phyloP scores from a whole-genome alignment of 1,284 basidiomycete species.

The Ustilago curta region DNA sequence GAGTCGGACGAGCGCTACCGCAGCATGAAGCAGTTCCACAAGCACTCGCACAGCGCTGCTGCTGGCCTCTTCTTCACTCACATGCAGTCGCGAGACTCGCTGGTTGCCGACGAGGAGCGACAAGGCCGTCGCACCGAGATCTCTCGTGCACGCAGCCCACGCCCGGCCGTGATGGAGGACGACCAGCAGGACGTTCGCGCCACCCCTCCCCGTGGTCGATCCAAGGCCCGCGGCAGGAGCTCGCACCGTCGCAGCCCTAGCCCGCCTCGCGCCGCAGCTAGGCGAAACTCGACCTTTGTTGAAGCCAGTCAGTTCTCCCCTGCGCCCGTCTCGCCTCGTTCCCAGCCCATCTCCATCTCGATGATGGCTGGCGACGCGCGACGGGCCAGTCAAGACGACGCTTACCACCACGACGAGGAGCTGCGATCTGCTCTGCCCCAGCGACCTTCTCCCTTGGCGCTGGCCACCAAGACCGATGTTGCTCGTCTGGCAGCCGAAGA shows the following conservation, averaged over 20 bases:
- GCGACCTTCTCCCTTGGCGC: slow-evolving; percentile 35
- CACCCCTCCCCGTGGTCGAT: slow-evolving; percentile 52
- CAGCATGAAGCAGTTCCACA: slow-evolving; percentile 50
- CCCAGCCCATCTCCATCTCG: slow-evolving; percentile 46
- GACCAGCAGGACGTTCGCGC: slow-evolving; percentile 34
- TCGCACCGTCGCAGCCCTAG: slow-evolving; percentile 54
- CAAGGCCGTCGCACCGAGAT: slow-evolving; percentile 26
- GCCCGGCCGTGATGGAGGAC: slow-evolving; percentile 9
- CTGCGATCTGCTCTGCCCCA: slow-evolving; percentile 38
- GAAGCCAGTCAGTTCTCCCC: slow-evolving; percentile 17
- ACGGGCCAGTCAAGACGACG: slow-evolving; percentile 27
- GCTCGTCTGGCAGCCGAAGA: not conserved
- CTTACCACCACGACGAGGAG: slow-evolving; percentile 44
- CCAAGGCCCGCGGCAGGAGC: slow-evolving; percentile 55
- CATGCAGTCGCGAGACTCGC: slow-evolving; percentile 32
- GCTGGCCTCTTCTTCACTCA: slow-evolving; percentile 55
- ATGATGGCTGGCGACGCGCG: slow-evolving; percentile 23
- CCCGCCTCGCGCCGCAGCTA: slow-evolving; percentile 52
- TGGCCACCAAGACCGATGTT: slow-evolving; percentile 31
- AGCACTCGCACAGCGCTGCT: slow-evolving; percentile 58
- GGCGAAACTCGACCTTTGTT: slow-evolving; percentile 27
- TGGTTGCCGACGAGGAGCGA: slow-evolving; percentile 18
- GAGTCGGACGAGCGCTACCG: slow-evolving; percentile 38
- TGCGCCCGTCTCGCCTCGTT: slow-evolving; percentile 37
- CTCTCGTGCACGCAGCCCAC: slow-evolving; percentile 17